Percentiles rank a stretch among this genome's conserved stretches.
These are phyloP conservation scores for Serpula lacrymans DNA, from an alignment of 768 basidiomycete genomes.

Conservation along the genomic window DNA sequence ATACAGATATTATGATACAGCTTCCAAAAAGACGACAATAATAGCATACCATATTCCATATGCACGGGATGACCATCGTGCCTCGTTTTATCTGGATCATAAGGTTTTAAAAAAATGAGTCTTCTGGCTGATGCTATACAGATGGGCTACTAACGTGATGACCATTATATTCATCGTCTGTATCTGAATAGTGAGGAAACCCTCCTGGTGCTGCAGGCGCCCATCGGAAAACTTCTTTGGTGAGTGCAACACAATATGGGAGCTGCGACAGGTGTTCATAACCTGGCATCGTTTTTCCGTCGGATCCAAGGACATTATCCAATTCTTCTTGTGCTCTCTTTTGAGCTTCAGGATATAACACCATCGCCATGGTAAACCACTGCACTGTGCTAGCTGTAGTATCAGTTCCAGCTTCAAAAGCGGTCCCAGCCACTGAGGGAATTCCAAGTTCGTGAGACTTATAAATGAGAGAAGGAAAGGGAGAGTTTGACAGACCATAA, in stretches of 20 bases:
- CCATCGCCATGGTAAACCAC: conserved; percentile 24
- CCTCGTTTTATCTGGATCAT: too few relatives aligned
- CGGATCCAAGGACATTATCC: conserved; percentile 12
- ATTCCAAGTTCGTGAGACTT: background rate
- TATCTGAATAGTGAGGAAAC: conserved; percentile 10
- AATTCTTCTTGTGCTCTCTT: conserved; percentile 26
- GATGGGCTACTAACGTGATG: conserved; percentile 6
- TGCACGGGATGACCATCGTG: too few relatives aligned
- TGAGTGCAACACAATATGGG: conserved; percentile 9
- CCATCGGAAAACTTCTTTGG: conserved; percentile 10
- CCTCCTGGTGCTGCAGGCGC: conserved; percentile 7
- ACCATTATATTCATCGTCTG: conserved; percentile 16
- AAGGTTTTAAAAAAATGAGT: too few relatives aligned
- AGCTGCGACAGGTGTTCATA: conserved; percentile 7
- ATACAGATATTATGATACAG: too few relatives aligned
- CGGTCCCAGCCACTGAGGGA: conserved; percentile 14
- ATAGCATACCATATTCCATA: too few relatives aligned
- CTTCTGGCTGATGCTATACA: too few relatives aligned
- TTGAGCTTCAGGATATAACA: conserved; percentile 20
- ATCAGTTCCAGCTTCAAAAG: conserved; percentile 21
- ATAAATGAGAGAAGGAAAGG: background rate
- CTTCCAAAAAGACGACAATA: too few relatives aligned
- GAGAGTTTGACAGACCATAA: conserved; percentile 8
- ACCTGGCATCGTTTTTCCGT: conserved; percentile 4
- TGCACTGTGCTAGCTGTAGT: conserved; percentile 14